Evolutionary conservation across 495 filamentous ascomycete species (phyloP).

Genomic region (Viridothelium virens): DNA sequence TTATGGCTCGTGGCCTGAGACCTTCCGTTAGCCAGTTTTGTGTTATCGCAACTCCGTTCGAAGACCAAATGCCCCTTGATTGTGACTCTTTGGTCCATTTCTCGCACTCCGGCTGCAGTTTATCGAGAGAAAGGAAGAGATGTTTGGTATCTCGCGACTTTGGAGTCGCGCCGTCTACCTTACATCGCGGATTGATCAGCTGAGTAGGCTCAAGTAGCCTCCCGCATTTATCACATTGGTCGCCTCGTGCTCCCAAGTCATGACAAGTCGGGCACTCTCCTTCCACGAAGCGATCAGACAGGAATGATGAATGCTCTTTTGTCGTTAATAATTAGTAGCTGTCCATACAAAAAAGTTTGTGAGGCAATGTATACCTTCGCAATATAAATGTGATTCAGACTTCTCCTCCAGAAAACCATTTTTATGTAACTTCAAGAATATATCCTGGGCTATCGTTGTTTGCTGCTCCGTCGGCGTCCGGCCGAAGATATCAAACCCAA

Average conservation of each 20-base stretch:
- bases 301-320: slow-evolving; percentile 63
- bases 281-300: slow-evolving; percentile 91
- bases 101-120: slow-evolving; percentile 64
- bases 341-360: neutral
- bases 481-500: slow-evolving; percentile 78
- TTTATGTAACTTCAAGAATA: slow-evolving; percentile 67
- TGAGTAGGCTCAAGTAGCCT: slow-evolving; percentile 72
- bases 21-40: slow-evolving; percentile 73
- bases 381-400: slow-evolving; percentile 73
- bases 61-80: slow-evolving; percentile 63
- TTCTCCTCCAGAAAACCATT: slow-evolving; percentile 80
- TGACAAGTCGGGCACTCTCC: slow-evolving; percentile 76
- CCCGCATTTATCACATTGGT: slow-evolving; percentile 83
- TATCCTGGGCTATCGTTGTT: slow-evolving; percentile 77
- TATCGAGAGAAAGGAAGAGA: slow-evolving; percentile 72
- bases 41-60: slow-evolving; percentile 55
- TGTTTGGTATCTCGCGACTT: slow-evolving; percentile 63
- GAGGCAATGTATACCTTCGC: slow-evolving; percentile 40
- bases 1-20: slow-evolving; percentile 76
- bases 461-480: slow-evolving; percentile 74
- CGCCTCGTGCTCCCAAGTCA: slow-evolving; percentile 74
- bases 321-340: neutral
- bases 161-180: slow-evolving; percentile 73
- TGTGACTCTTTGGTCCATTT: slow-evolving; percentile 57
- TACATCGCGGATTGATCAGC: slow-evolving; percentile 55